phyloP scores from a whole-genome alignment of 805 yeast genomes.

The Hanseniaspora nectarophila region DNA sequence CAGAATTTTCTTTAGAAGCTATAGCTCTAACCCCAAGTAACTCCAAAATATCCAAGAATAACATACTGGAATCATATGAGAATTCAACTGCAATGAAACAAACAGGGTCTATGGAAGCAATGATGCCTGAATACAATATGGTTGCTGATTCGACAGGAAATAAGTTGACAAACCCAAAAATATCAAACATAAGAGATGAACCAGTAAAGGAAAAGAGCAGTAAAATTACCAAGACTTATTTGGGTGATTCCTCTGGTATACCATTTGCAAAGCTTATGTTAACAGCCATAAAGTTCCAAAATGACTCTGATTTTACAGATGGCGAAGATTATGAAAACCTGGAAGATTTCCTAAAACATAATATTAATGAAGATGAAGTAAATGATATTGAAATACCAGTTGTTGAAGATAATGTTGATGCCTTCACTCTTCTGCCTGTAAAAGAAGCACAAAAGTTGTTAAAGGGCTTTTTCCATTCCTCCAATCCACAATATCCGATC shows the following conservation, averaged over 20 bases:
- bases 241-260: constrained; percentile 47
- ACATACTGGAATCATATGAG: constrained; percentile 1
- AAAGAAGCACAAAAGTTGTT: constrained; percentile 55
- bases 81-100: constrained; percentile 7
- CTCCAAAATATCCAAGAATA: constrained; percentile 8
- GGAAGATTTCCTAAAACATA: not conserved
- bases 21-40: constrained; percentile 9
- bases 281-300: constrained; percentile 59
- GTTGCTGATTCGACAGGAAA: not conserved
- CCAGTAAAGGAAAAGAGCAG: not conserved
- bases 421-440: constrained; percentile 48
- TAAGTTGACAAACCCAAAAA: not conserved
- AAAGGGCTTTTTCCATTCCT: constrained; percentile 57
- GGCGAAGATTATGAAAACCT: constrained; percentile 6
- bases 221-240: constrained; percentile 24
- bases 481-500: constrained; percentile 74
- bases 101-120: not conserved
- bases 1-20: not conserved
- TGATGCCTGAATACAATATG: not conserved
- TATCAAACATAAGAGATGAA: not conserved
- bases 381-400: constrained; percentile 21
- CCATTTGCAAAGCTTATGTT: constrained; percentile 67
- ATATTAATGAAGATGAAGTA: constrained; percentile 14
- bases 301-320: constrained; percentile 25
- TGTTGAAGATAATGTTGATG: constrained; percentile 20